Conservation (phyloP, 805 yeast genomes). For the Myxozyma kluyveri region DNA sequence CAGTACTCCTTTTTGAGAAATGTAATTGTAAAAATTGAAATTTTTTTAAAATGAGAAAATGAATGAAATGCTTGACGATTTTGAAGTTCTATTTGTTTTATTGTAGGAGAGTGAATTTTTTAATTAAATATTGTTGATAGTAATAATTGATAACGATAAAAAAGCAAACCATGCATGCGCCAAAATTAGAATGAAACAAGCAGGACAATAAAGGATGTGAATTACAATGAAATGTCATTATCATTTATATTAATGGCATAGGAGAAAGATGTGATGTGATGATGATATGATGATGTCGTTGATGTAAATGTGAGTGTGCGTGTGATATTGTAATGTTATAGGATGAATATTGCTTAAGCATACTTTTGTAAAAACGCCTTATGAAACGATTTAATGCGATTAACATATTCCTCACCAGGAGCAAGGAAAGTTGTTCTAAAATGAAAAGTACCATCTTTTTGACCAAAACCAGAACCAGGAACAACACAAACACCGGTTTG, state of each 20-base stretch:
- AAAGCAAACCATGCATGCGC: not conserved
- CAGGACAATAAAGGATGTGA: not conserved
- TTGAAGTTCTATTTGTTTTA: too few relatives aligned
- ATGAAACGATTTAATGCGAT: constrained; percentile 77
- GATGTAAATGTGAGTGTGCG: not conserved
- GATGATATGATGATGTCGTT: not conserved
- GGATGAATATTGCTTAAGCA: not conserved
- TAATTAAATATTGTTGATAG: too few relatives aligned
- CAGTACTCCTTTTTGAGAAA: too few relatives aligned
- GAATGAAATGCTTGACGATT: too few relatives aligned
- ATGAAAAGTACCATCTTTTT: constrained; percentile 82
- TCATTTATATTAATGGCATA: too few relatives aligned
- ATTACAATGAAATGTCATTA: too few relatives aligned
- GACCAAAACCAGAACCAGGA: constrained; percentile 98
- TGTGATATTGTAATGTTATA: not conserved
- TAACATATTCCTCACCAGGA: constrained; percentile 89
- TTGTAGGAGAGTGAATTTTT: too few relatives aligned
- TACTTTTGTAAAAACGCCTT: constrained; percentile 60
- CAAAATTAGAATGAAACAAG: not conserved
- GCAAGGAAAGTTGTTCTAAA: constrained; percentile 95
- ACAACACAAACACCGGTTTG: constrained; percentile 94
- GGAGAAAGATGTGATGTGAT: too few relatives aligned
- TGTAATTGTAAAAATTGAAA: too few relatives aligned
- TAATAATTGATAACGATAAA: too few relatives aligned
- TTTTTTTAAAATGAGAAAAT: too few relatives aligned